phyloP scores from a whole-genome alignment of 768 basidiomycete genomes.

The Porpolomopsis calyptriformis region DNA sequence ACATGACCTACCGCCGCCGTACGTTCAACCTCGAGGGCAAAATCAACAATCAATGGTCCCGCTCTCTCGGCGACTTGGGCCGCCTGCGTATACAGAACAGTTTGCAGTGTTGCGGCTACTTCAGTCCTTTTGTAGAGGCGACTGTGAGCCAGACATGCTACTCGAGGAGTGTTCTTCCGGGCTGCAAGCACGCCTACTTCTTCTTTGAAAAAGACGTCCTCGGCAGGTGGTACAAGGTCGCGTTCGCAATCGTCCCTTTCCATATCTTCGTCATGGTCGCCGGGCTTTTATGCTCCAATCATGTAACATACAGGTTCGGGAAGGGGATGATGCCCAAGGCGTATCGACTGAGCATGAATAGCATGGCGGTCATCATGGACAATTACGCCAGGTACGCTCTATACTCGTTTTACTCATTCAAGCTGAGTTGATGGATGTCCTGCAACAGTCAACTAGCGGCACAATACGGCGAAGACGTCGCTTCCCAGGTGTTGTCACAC shows the following conservation, averaged over 20 bases:
- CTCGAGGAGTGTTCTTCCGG: slow-evolving; percentile 56
- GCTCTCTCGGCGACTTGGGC: slow-evolving; percentile 44
- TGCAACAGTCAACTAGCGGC: slow-evolving; percentile 5
- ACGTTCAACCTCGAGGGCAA: slow-evolving; percentile 78
- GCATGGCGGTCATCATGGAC: slow-evolving; percentile 79
- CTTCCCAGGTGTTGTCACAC: background rate
- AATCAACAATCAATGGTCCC: slow-evolving; percentile 68
- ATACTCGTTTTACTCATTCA: background rate
- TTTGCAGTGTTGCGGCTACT: slow-evolving; percentile 74
- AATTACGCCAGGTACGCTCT: slow-evolving; percentile 60
- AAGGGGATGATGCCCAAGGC: slow-evolving; percentile 85
- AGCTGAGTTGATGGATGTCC: background rate
- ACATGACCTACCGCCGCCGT: slow-evolving; percentile 63
- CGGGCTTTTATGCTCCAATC: slow-evolving; percentile 65
- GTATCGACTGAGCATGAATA: slow-evolving; percentile 61
- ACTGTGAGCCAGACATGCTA: slow-evolving; percentile 71
- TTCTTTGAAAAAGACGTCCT: slow-evolving; percentile 46
- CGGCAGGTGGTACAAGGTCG: slow-evolving; percentile 51
- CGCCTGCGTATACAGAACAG: slow-evolving; percentile 64
- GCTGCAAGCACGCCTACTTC: slow-evolving; percentile 61
- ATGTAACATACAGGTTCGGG: slow-evolving; percentile 78
- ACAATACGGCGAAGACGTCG: background rate
- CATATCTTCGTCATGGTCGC: slow-evolving; percentile 56
- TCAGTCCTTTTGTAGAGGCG: slow-evolving; percentile 69
- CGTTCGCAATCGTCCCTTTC: slow-evolving; percentile 57